phyloP scores from a whole-genome alignment of 352 stramenopile genomes.

The Thalassiosira hispida region DNA sequence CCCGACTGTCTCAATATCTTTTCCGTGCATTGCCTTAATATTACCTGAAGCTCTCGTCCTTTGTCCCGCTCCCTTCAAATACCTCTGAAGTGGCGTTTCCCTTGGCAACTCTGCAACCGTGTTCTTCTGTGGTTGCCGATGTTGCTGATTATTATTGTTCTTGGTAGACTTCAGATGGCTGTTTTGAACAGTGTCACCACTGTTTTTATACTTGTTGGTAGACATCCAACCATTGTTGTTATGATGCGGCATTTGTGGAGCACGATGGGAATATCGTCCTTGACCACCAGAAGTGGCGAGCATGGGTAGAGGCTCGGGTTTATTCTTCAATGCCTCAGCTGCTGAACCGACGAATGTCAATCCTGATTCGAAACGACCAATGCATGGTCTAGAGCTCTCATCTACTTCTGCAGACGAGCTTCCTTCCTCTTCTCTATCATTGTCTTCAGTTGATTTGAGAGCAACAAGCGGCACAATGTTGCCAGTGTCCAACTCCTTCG shows the following conservation, averaged over 20 bases:
- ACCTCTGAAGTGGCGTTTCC: constrained; percentile 14
- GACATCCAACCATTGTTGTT: constrained; percentile 36
- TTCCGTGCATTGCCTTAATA: neutral
- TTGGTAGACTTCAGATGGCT: neutral
- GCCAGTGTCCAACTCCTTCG: constrained; percentile 30
- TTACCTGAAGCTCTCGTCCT: neutral
- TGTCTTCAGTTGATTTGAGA: constrained; percentile 2
- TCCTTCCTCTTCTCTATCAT: neutral
- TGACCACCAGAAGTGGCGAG: neutral
- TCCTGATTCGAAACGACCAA: constrained; percentile 31
- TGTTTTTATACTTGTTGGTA: constrained; percentile 1
- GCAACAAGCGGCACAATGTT: constrained; percentile 41
- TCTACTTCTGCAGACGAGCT: neutral
- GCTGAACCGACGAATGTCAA: constrained; percentile 51
- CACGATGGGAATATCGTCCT: neutral
- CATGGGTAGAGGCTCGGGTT: neutral
- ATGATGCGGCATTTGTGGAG: neutral
- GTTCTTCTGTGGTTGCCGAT: neutral
- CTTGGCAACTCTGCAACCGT: neutral
- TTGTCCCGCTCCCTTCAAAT: neutral
- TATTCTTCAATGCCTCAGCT: constrained; percentile 36
- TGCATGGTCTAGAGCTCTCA: constrained; percentile 31
- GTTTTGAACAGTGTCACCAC: neutral
- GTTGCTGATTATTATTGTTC: neutral
- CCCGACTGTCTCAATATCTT: constrained; percentile 1